These are phyloP conservation scores for Delphinella strobiligena DNA, from an alignment of 2,329 filamentous ascomycete species.

Conservation along the genomic window DNA sequence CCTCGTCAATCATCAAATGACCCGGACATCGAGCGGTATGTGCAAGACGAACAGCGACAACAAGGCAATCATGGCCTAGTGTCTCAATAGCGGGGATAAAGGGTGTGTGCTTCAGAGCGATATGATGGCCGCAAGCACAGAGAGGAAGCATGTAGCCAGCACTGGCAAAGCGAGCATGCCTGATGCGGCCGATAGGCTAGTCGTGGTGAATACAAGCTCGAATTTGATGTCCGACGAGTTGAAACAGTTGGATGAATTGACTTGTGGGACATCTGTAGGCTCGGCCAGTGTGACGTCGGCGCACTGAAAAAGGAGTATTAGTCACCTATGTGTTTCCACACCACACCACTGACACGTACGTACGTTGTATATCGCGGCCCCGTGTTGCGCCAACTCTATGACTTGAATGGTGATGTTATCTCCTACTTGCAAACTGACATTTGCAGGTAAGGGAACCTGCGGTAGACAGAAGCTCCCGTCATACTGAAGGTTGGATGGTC, in stretches of 20 bases:
- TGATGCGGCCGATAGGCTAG: conserved; percentile 13
- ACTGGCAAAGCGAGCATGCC: too few species aligned
- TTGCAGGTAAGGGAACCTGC: conserved; percentile 70
- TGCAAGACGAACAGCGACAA: too few species aligned
- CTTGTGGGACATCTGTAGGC: conserved; percentile 59
- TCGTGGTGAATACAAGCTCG: conserved; percentile 58
- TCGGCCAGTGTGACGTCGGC: conserved; percentile 89
- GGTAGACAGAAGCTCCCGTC: conserved; percentile 73
- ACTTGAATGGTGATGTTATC: conserved; percentile 85
- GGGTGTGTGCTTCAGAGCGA: too few species aligned
- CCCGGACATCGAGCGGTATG: too few species aligned
- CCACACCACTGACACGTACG: conserved; percentile 24
- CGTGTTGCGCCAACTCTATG: conserved; percentile 72
- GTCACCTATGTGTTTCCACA: background rate
- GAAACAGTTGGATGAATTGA: conserved; percentile 77
- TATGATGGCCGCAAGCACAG: too few species aligned
- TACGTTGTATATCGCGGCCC: conserved; percentile 72
- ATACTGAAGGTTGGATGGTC: conserved; percentile 73
- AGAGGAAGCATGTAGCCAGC: too few species aligned
- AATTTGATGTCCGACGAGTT: conserved; percentile 71
- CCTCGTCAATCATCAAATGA: too few species aligned
- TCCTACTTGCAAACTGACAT: conserved; percentile 60
- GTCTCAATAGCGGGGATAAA: too few species aligned
- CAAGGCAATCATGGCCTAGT: too few species aligned
- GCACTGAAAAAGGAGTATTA: conserved; percentile 44